Percentiles rank a stretch among this genome's conserved stretches.
These are phyloP conservation scores for Physocladia obscura DNA, from an alignment of 192 early-diverging fungal genomes.

Conservation along the genomic window DNA sequence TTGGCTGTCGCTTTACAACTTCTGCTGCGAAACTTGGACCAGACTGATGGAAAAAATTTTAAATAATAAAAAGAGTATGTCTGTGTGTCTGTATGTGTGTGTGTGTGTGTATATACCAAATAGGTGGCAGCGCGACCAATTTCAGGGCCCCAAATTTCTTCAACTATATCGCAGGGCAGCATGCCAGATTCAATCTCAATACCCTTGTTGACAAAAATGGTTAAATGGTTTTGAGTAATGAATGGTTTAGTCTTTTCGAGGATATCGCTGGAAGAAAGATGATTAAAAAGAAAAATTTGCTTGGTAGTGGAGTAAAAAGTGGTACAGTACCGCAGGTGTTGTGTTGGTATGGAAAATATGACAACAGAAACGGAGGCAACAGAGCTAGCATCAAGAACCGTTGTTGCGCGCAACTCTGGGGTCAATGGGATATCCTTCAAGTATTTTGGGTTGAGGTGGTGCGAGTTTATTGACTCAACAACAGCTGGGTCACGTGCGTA, in stretches of 20 bases:
- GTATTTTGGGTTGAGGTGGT: slow-evolving; percentile 46
- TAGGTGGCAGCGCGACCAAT: slow-evolving; percentile 38
- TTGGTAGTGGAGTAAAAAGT: slow-evolving; percentile 2
- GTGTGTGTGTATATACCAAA: slow-evolving; percentile 10
- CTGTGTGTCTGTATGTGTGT: neutral
- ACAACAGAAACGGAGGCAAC: slow-evolving; percentile 39
- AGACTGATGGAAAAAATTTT: neutral
- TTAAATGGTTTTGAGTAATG: slow-evolving; percentile 37
- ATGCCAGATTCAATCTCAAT: slow-evolving; percentile 42
- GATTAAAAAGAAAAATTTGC: slow-evolving; percentile 4
- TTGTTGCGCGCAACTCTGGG: slow-evolving; percentile 39
- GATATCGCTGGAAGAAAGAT: slow-evolving; percentile 30
- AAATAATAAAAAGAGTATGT: neutral
- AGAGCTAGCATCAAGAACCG: slow-evolving; percentile 17
- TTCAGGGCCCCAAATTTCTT: slow-evolving; percentile 39
- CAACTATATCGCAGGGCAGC: slow-evolving; percentile 48
- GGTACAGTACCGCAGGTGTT: slow-evolving; percentile 40
- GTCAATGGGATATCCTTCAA: slow-evolving; percentile 33
- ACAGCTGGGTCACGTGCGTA: slow-evolving; percentile 42
- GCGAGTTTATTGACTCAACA: slow-evolving; percentile 42
- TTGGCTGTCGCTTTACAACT: slow-evolving; percentile 46
- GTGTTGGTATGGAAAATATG: slow-evolving; percentile 52
- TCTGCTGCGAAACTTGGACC: slow-evolving; percentile 55
- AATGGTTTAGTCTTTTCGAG: slow-evolving; percentile 36
- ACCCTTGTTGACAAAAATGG: slow-evolving; percentile 59